Base-by-base conservation (phyloP, 257 asterid genomes). In the Solanum gracilifrons region DNA sequence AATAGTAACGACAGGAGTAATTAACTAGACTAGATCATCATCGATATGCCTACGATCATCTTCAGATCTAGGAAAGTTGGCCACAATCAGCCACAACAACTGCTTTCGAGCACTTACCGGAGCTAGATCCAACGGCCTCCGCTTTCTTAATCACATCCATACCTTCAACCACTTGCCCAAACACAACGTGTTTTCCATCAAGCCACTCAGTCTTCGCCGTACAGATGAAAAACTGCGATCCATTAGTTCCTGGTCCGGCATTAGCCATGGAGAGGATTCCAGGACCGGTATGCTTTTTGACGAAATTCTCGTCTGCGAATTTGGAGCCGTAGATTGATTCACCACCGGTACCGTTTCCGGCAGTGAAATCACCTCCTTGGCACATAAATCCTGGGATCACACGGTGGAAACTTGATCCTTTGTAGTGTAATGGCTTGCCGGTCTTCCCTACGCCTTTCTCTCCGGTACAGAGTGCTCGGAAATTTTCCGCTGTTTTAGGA, bases 381-480 rank as follows among this genome's bases (percentile, higher is more conserved):
- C 94, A 90, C 94, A 91, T 92, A 90, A 94, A 94, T 0, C 89
- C 89, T 1, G 94, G 94, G 87, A 93, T 93, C 87, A 94, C 94
- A 31, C 95, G 95, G 89, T 92, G 95, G 90, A 94, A 91, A 11
- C 35, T 10, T 0, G 95, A 93, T 85, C 95, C 95, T 87, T 94
- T 92, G 92, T 66, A 95, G 95, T 92, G 94, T 74, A 93, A 86
- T 1, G 95, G 96, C 92, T 91, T 91, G 46, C 98, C 94, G 85
- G 87, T 39, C 68, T 27, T 90, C 0, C 95, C 97, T 20, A 60
- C 23, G 7, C 98, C 98, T 66, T 93, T 95, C 85, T 95, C 95
- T 84, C 98, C 96, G 76, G 98, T 93, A 92, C 97, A 95, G 69
- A 95, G 96, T 0, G 95, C 94, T 12, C 97, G 95, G 92, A 93